phyloP scores from a whole-genome alignment of 345 rosid species.

The Salix viminalis region DNA sequence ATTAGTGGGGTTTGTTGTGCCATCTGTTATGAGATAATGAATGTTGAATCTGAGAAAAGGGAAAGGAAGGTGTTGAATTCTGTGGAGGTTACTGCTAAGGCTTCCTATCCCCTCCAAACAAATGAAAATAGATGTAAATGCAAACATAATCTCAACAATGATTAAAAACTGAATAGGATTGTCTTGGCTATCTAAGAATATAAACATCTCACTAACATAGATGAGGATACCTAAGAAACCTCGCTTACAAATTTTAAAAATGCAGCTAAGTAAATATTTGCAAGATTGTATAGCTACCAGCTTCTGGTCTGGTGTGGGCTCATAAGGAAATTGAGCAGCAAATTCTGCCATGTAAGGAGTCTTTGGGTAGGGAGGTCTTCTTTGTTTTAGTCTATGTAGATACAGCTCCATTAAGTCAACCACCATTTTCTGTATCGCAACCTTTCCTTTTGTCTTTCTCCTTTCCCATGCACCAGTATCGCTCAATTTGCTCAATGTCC shows the following conservation, averaged over 20 bases:
- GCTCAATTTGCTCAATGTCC: constrained; percentile 73
- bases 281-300: constrained; percentile 37
- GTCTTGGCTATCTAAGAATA: background rate
- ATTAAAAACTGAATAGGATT: background rate
- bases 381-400: constrained; percentile 83
- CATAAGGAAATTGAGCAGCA: constrained; percentile 61
- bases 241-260: background rate
- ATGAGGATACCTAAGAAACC: background rate
- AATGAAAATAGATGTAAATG: background rate
- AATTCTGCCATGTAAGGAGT: constrained; percentile 63
- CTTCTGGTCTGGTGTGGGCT: constrained; percentile 87
- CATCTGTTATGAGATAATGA: background rate
- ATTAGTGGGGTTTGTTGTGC: background rate
- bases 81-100: background rate
- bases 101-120: background rate
- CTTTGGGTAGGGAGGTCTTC: constrained; percentile 72
- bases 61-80: background rate
- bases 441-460: constrained; percentile 91
- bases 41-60: background rate
- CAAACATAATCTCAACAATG: background rate
- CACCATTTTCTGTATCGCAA: constrained; percentile 95
- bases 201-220: background rate
- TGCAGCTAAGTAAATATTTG: background rate
- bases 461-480: constrained; percentile 82
- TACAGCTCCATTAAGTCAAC: constrained; percentile 96